Percentiles rank a stretch among this genome's conserved stretches.
phyloP scores from a whole-genome alignment of 2,329 filamentous ascomycete genomes.

The Cladosporium colombiae region DNA sequence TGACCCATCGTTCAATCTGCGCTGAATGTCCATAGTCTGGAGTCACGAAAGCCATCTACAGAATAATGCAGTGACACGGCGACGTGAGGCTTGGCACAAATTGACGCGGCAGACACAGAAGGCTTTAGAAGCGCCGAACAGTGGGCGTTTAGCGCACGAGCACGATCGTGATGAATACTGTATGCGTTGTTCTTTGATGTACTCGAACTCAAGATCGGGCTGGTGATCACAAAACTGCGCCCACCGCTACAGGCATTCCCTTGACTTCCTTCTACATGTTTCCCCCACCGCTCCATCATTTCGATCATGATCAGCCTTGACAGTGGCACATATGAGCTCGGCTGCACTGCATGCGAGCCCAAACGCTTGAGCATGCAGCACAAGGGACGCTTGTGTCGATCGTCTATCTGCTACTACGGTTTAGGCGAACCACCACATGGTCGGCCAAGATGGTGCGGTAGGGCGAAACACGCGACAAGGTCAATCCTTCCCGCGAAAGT shows the following conservation, averaged over 20 bases:
- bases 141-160: background rate
- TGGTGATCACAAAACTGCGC: background rate
- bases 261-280: background rate
- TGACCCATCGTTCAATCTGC: background rate
- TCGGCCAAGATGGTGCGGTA: background rate
- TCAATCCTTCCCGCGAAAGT: constrained; percentile 19
- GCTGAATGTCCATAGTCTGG: background rate
- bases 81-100: background rate
- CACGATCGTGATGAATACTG: background rate
- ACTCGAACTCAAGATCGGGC: background rate
- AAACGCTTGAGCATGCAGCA: background rate
- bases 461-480: constrained; percentile 17
- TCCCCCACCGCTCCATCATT: background rate
- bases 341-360: constrained; percentile 3
- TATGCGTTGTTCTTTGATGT: background rate
- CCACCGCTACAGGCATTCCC: background rate
- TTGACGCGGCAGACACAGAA: background rate
- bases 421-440: constrained; percentile 17
- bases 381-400: constrained; percentile 14
- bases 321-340: background rate
- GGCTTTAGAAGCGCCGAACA: constrained; percentile 7
- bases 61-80: background rate
- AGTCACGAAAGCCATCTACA: background rate
- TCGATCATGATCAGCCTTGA: background rate
- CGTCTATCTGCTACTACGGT: constrained; percentile 7